Percentiles rank a stretch among this genome's conserved stretches.
Evolutionary conservation across 805 yeast genomes (phyloP).

Genomic region (Saturnispora serradocipensis): DNA sequence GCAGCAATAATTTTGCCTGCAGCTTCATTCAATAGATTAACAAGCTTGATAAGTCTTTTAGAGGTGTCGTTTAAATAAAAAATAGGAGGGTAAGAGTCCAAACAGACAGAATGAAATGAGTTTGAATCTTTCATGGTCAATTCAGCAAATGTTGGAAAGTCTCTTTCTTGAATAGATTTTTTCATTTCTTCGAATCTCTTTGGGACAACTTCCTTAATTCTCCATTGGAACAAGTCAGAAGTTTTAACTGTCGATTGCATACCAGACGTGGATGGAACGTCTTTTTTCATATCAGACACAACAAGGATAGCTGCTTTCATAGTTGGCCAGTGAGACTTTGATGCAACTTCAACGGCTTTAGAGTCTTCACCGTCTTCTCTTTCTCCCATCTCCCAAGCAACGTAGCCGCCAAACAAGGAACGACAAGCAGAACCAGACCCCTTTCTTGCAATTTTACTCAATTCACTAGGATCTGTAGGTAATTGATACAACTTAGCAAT

Average conservation of each 20-base stretch:
- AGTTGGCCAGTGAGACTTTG: slow-evolving; percentile 78
- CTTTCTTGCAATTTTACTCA: slow-evolving; percentile 90
- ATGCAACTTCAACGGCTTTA: slow-evolving; percentile 86
- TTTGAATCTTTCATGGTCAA: slow-evolving; percentile 91
- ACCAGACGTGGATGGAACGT: slow-evolving; percentile 88
- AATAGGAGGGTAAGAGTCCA: slow-evolving; percentile 93
- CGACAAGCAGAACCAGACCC: slow-evolving; percentile 99
- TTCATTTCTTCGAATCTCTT: slow-evolving; percentile 76
- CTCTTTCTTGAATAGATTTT: slow-evolving; percentile 57
- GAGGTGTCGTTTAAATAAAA: slow-evolving; percentile 91
- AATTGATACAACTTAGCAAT: slow-evolving; percentile 76
- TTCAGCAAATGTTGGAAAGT: slow-evolving; percentile 75
- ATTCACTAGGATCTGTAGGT: slow-evolving; percentile 77
- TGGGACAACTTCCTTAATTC: slow-evolving; percentile 81
- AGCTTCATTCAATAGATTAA: slow-evolving; percentile 65
- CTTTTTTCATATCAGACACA: slow-evolving; percentile 88
- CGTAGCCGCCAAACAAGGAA: slow-evolving; percentile 94
- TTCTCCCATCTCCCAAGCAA: slow-evolving; percentile 97
- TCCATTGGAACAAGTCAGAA: slow-evolving; percentile 73
- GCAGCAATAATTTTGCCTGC: slow-evolving; percentile 76
- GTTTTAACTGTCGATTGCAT: slow-evolving; percentile 94
- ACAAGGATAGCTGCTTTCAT: slow-evolving; percentile 90
- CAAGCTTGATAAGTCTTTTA: slow-evolving; percentile 64
- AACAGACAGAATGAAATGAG: slow-evolving; percentile 96
- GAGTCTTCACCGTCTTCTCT: slow-evolving; percentile 78